phyloP scores from a whole-genome alignment of 441 rosid species.

The Manihot esculenta region DNA sequence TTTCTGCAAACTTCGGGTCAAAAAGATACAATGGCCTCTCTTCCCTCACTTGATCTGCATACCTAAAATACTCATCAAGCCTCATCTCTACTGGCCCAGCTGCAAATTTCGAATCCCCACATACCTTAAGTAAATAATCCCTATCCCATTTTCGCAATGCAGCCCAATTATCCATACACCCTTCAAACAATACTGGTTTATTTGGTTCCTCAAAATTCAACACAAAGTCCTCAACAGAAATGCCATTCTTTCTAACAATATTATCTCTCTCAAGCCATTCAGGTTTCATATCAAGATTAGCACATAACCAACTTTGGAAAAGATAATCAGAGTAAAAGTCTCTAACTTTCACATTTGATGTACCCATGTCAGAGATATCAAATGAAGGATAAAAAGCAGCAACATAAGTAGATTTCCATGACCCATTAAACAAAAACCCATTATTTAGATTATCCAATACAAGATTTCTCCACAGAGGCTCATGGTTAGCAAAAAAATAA shows the following conservation, averaged over 20 bases:
- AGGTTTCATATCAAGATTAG: constrained; percentile 91
- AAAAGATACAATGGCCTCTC: constrained; percentile 95
- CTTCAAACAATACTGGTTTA: constrained; percentile 88
- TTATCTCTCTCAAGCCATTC: constrained; percentile 93
- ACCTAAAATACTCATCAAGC: constrained; percentile 67
- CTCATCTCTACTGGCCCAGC: constrained; percentile 88
- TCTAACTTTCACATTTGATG: constrained; percentile 46
- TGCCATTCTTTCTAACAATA: constrained; percentile 63
- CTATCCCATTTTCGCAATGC: constrained; percentile 70
- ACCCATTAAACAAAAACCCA: constrained; percentile 56
- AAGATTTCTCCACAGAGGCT: constrained; percentile 88
- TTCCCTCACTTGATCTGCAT: constrained; percentile 69
- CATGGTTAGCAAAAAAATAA: constrained; percentile 70
- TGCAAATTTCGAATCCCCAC: constrained; percentile 56
- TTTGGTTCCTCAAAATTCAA: constrained; percentile 72
- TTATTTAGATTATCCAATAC: constrained; percentile 63
- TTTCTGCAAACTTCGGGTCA: constrained; percentile 86
- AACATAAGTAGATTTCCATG: constrained; percentile 82
- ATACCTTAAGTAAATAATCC: constrained; percentile 58
- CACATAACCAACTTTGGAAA: constrained; percentile 97
- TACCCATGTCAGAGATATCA: constrained; percentile 16
- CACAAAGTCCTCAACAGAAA: constrained; percentile 75
- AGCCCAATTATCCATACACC: constrained; percentile 76
- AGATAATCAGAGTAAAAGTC: constrained; percentile 90
- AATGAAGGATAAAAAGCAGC: constrained; percentile 44